A percentile compares a stretch with the other conserved stretches of the same genome.
Conservation (phyloP, 805 yeast species). For the Metschnikowia bowlesiae region DNA sequence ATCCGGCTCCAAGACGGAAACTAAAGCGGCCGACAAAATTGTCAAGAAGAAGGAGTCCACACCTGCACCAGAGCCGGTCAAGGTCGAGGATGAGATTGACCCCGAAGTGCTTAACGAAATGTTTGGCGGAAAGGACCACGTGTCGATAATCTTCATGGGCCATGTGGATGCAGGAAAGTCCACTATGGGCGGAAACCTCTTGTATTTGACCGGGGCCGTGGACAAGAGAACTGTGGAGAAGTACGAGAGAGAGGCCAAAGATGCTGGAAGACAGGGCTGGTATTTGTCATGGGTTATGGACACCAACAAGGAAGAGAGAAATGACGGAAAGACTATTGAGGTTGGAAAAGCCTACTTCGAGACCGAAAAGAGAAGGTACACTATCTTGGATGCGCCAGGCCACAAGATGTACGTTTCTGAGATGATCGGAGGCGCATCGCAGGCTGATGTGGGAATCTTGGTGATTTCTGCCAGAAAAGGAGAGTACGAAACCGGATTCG, state of each 20-base stretch:
- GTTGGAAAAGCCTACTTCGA: slow-evolving; percentile 98
- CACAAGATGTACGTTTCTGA: slow-evolving; percentile 98
- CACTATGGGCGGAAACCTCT: slow-evolving; percentile 97
- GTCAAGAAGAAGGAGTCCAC: slow-evolving; percentile 19
- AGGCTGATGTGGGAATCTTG: slow-evolving; percentile 96
- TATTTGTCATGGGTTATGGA: slow-evolving; percentile 99
- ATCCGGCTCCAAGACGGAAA: slow-evolving; percentile 9
- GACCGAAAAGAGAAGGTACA: slow-evolving; percentile 96
- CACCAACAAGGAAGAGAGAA: slow-evolving; percentile 97
- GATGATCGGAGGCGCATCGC: slow-evolving; percentile 99
- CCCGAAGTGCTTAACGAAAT: slow-evolving; percentile 84
- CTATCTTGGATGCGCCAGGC: slow-evolving; percentile 98
- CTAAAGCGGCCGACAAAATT: slow-evolving; percentile 14
- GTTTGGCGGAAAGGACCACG: slow-evolving; percentile 97
- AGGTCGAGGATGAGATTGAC: slow-evolving; percentile 78
- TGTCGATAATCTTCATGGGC: slow-evolving; percentile 97
- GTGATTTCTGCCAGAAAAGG: slow-evolving; percentile 99
- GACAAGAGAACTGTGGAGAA: slow-evolving; percentile 98
- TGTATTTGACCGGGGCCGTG: slow-evolving; percentile 91
- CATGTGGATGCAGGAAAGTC: slow-evolving; percentile 99
- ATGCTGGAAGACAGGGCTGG: slow-evolving; percentile 99
- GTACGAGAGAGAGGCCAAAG: slow-evolving; percentile 97
- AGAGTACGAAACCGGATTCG: slow-evolving; percentile 98
- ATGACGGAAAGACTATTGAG: slow-evolving; percentile 98
- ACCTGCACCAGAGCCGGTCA: slow-evolving; percentile 34